Percentiles rank a stretch among this genome's conserved stretches.
These are phyloP conservation scores for Apiospora marii DNA, from an alignment of 2,329 filamentous ascomycete genomes.

Conservation along the genomic window DNA sequence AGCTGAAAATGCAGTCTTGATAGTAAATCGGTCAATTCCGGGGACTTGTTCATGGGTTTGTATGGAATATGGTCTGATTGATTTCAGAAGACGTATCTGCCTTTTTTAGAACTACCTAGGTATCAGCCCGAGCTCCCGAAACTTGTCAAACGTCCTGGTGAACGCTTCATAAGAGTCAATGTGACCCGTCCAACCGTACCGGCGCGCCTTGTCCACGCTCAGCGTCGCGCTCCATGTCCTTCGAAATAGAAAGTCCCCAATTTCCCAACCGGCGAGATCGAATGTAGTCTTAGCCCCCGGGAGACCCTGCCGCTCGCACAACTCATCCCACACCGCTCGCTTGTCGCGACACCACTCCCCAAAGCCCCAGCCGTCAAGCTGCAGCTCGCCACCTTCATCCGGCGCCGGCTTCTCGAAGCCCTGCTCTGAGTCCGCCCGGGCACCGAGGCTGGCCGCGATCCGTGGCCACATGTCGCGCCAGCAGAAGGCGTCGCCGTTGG, in stretches of 20 bases:
- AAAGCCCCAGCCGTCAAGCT: slow-evolving; percentile 45
- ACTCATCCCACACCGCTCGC: slow-evolving; percentile 45
- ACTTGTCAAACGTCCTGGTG: slow-evolving; percentile 32
- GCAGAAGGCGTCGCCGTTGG: slow-evolving; percentile 50
- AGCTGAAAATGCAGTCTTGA: too few relatives aligned
- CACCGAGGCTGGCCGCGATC: slow-evolving; percentile 46
- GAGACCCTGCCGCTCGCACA: slow-evolving; percentile 48
- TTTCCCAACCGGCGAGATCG: slow-evolving; percentile 51
- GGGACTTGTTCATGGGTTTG: too few relatives aligned
- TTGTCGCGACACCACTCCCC: slow-evolving; percentile 28
- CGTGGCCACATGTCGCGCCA: slow-evolving; percentile 53
- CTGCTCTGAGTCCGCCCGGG: slow-evolving; percentile 32
- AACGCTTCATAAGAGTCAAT: slow-evolving; percentile 43
- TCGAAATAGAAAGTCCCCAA: slow-evolving; percentile 52
- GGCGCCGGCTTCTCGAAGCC: slow-evolving; percentile 38
- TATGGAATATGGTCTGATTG: too few relatives aligned
- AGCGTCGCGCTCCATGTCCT: slow-evolving; percentile 49
- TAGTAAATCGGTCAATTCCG: too few relatives aligned
- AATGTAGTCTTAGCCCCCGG: slow-evolving; percentile 43
- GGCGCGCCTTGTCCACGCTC: slow-evolving; percentile 54
- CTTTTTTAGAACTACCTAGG: background rate
- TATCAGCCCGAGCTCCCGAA: background rate
- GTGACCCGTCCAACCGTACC: slow-evolving; percentile 51
- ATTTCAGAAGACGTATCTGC: too few relatives aligned
- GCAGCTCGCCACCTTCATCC: slow-evolving; percentile 38